phyloP scores from a whole-genome alignment of 148 eudicot species.

The Mesembryanthemum crystallinum region DNA sequence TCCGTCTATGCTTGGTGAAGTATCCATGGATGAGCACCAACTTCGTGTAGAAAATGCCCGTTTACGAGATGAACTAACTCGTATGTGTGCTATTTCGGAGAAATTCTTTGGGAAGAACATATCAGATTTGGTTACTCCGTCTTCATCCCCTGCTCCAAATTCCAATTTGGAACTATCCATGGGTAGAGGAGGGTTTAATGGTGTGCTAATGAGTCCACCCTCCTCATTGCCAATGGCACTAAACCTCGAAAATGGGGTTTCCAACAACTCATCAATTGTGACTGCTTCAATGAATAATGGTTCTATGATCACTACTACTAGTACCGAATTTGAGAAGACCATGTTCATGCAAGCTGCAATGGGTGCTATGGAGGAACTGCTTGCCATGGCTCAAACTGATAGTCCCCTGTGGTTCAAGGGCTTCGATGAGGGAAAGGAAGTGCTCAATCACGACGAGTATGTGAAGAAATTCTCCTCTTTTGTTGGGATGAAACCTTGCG shows the following conservation, averaged over 20 bases:
- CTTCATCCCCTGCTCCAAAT: conserved; percentile 24
- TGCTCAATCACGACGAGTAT: conserved; percentile 60
- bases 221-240: conserved; percentile 36
- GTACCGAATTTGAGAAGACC: conserved; percentile 45
- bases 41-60: conserved; percentile 58
- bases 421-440: conserved; percentile 50
- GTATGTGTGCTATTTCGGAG: conserved; percentile 39
- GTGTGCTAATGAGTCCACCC: conserved; percentile 30
- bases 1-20: conserved; percentile 41
- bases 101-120: conserved; percentile 49
- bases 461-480: conserved; percentile 45
- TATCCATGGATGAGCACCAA: conserved; percentile 43
- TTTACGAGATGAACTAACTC: conserved; percentile 56
- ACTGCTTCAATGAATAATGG: conserved; percentile 17
- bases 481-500: conserved; percentile 36
- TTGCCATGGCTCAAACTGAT: conserved; percentile 56
- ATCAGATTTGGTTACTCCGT: conserved; percentile 34
- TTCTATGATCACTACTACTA: conserved; percentile 11
- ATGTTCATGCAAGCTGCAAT: conserved; percentile 54
- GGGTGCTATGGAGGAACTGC: conserved; percentile 69
- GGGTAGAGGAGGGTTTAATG: conserved; percentile 43
- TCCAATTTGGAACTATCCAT: conserved; percentile 48
- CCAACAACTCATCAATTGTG: conserved; percentile 20
- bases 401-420: conserved; percentile 57
- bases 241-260: conserved; percentile 39